Evolutionary conservation across 192 early-diverging fungal species (phyloP).

Genomic region (Jimgerdemannia lactiflua): DNA sequence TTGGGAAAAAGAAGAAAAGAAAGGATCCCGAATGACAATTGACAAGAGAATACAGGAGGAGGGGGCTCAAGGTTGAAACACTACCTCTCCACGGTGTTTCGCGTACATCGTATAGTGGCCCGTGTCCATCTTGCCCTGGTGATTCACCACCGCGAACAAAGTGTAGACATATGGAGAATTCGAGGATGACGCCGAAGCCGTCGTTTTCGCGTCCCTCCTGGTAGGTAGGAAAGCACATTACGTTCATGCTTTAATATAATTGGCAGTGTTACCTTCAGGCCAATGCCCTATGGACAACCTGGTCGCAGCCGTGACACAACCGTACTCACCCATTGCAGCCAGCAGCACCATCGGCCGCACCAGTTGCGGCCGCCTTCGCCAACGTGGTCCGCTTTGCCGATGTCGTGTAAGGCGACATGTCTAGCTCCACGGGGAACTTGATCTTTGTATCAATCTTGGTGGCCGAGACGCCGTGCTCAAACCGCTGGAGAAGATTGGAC

Average conservation of each 20-base stretch:
- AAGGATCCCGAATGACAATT: not conserved
- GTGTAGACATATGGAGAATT: constrained; percentile 67
- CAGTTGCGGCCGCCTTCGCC: constrained; percentile 32
- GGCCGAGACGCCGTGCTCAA: constrained; percentile 68
- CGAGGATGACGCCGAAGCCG: constrained; percentile 1
- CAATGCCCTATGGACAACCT: no score
- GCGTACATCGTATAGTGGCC: constrained; percentile 94
- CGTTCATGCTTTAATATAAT: no score
- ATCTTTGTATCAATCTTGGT: constrained; percentile 91
- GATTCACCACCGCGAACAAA: constrained; percentile 91
- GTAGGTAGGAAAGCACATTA: not conserved
- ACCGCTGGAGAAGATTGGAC: constrained; percentile 55
- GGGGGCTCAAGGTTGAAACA: not conserved
- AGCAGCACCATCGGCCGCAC: not conserved
- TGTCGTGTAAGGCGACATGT: constrained; percentile 91
- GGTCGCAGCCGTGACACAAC: no score
- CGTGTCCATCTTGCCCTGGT: constrained; percentile 88
- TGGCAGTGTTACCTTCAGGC: not conserved
- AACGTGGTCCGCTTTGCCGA: constrained; percentile 43
- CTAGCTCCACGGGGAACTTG: constrained; percentile 76
- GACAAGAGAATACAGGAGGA: not conserved
- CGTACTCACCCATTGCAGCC: not conserved
- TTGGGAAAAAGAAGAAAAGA: not conserved
- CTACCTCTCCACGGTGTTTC: constrained; percentile 68
- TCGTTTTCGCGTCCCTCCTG: not conserved